Percentiles rank a stretch among this genome's conserved stretches.
phyloP scores from a whole-genome alignment of 345 rosid genomes.

The Leavenworthia alabamica region DNA sequence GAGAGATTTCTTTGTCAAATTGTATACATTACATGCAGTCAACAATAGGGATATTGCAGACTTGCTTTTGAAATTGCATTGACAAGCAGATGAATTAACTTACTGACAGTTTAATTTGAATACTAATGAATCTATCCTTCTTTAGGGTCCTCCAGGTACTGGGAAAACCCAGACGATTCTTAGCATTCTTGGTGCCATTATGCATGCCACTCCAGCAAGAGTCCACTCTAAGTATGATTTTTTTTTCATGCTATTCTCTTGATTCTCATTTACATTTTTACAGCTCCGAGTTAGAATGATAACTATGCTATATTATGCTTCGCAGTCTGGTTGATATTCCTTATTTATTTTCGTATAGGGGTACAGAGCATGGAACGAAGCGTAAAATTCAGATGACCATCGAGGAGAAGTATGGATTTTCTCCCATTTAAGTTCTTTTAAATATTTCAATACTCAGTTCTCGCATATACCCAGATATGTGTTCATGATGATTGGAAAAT shows the following conservation, averaged over 20 bases:
- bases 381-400: slow-evolving; percentile 51
- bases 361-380: slow-evolving; percentile 37
- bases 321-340: background rate
- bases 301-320: background rate
- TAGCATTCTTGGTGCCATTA: slow-evolving; percentile 84
- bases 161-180: slow-evolving; percentile 98
- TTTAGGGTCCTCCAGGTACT: slow-evolving; percentile 98
- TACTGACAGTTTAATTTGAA: background rate
- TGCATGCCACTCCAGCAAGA: slow-evolving; percentile 92
- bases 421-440: background rate
- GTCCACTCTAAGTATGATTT: slow-evolving; percentile 52
- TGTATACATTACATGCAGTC: background rate
- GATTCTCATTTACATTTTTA: background rate
- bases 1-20: background rate
- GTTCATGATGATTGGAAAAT: background rate
- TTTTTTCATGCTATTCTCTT: background rate
- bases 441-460: background rate
- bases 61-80: background rate
- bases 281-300: background rate
- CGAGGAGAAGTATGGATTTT: slow-evolving; percentile 66
- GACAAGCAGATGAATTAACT: slow-evolving; percentile 3
- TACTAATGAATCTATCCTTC: slow-evolving; percentile 12
- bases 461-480: background rate
- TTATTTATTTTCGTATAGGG: slow-evolving; percentile 34
- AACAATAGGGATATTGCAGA: background rate